phyloP scores from a whole-genome alignment of 345 rosid genomes.

The Camelina hispida region DNA sequence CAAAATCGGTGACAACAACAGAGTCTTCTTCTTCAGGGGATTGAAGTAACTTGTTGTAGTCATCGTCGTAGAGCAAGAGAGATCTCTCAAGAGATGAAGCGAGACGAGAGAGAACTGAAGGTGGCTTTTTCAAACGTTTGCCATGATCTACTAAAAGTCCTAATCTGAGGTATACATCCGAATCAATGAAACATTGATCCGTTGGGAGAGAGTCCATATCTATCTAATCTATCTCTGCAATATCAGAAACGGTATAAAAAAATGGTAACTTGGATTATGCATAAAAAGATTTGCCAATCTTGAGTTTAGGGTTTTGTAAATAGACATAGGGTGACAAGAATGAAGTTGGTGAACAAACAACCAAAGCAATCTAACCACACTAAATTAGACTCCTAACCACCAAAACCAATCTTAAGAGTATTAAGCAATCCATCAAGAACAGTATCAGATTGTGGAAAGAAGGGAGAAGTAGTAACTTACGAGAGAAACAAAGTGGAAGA shows the following conservation, averaged over 20 bases:
- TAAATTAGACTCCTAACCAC: too few species aligned
- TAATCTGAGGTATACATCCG: conserved; percentile 54
- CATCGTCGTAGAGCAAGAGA: conserved; percentile 52
- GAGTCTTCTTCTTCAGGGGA: conserved; percentile 42
- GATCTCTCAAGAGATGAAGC: conserved; percentile 69
- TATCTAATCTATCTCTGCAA: conserved; percentile 45
- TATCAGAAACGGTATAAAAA: background rate
- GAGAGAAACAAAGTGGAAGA: too few species aligned
- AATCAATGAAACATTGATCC: conserved; percentile 44
- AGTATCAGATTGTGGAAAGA: too few species aligned
- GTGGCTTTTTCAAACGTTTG: conserved; percentile 53
- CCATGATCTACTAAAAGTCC: conserved; percentile 59
- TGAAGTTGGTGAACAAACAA: conserved; percentile 18
- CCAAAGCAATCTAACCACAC: too few species aligned
- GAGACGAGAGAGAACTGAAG: conserved; percentile 58
- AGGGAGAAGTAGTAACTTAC: too few species aligned
- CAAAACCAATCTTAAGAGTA: too few species aligned
- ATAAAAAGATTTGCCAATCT: background rate
- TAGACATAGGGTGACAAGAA: background rate
- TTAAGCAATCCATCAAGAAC: too few species aligned
- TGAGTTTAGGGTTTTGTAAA: background rate
- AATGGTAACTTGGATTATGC: background rate
- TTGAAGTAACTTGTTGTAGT: conserved; percentile 40
- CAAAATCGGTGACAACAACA: conserved; percentile 57
- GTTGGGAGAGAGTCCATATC: conserved; percentile 58